Evolutionary conservation across 2,329 filamentous ascomycete genomes (phyloP).

Genomic region (Sporothrix phasma): DNA sequence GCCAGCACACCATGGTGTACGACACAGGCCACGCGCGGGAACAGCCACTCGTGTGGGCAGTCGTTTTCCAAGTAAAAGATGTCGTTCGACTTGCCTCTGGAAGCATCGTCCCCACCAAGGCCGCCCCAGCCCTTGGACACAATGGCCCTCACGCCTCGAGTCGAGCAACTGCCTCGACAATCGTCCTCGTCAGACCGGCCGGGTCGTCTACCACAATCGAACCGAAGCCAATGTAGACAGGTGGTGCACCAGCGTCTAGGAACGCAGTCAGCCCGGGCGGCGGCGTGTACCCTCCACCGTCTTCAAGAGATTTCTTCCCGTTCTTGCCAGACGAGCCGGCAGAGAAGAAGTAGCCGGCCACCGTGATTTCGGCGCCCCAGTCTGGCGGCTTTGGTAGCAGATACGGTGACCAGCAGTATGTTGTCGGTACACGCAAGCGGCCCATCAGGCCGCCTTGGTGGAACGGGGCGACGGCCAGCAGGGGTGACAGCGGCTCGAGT

Average conservation of each 20-base stretch:
- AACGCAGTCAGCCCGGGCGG: constrained; percentile 56
- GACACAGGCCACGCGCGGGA: constrained; percentile 68
- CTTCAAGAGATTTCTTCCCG: not conserved
- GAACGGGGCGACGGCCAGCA: constrained; percentile 57
- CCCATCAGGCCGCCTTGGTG: constrained; percentile 45
- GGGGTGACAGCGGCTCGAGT: constrained; percentile 32
- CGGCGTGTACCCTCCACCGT: constrained; percentile 42
- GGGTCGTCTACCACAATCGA: constrained; percentile 75
- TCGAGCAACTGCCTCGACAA: constrained; percentile 59
- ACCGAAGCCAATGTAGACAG: constrained; percentile 75
- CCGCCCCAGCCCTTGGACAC: constrained; percentile 87
- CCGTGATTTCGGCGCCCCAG: constrained; percentile 61
- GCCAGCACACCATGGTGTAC: constrained; percentile 79
- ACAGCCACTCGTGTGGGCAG: constrained; percentile 71
- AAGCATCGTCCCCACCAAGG: constrained; percentile 58
- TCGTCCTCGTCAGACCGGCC: constrained; percentile 56
- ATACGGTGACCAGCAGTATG: constrained; percentile 50
- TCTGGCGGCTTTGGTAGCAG: constrained; percentile 62
- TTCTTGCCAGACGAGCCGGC: not conserved
- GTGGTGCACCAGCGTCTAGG: constrained; percentile 56
- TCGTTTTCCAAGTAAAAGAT: constrained; percentile 7
- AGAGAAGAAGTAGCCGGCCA: constrained; percentile 64
- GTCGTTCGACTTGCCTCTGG: not conserved
- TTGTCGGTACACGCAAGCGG: constrained; percentile 61
- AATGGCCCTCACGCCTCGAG: constrained; percentile 50